Evolutionary conservation across 2,329 filamentous ascomycete species (phyloP), one percentile per base, ranked within the genome.

Genomic region (Curvularia verruculosa): DNA sequence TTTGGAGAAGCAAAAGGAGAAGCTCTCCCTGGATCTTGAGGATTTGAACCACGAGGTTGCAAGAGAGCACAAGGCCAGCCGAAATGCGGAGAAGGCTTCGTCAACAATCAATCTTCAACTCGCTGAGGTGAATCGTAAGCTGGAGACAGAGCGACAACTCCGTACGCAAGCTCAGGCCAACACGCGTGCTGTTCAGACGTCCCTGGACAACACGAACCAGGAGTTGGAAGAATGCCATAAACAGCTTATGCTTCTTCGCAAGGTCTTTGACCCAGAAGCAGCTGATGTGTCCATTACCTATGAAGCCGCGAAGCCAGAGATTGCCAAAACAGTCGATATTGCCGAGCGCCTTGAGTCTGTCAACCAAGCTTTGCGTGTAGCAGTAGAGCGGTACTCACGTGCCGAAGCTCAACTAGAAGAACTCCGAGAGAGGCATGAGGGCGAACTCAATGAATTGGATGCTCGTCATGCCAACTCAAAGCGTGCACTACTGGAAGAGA

Each of bases 1-100:
- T 1, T 79, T 97, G 7, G 92, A 97, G 75, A 98, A 98, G 81
- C 92, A 95, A 75, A 90, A 95, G 50, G 94, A 98, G 77, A 97
- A 97, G 77, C 82, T 98, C 26, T 86, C 92, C 49, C 84, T 98
- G 40, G 92, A 85, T 68, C 78, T 98, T 8, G 94, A 99, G 74
- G 94, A 99, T 74, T 82, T 97, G 34, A 96, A 92, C 66, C 94
- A 98, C 67, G 92, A 98, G 75, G 85, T 97, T 52, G 90, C 90
- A 48, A 85, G 92, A 28, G 94, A 97, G 77, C 91, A 93, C 71
- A 96, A 97, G 79, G 87, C 88, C 19, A 95, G 89, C 70, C 88
- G 94, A 58, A 95, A 90, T 72, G 94, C 93, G 3, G 94, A 98
- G 77, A 96, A 96, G 75, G 85, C 88, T 21, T 89, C 91, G 18